A percentile compares a stretch with the other conserved stretches of the same genome.
These are phyloP conservation scores for Carallia brachiata DNA, from an alignment of 345 rosid species.

Conservation along the genomic window DNA sequence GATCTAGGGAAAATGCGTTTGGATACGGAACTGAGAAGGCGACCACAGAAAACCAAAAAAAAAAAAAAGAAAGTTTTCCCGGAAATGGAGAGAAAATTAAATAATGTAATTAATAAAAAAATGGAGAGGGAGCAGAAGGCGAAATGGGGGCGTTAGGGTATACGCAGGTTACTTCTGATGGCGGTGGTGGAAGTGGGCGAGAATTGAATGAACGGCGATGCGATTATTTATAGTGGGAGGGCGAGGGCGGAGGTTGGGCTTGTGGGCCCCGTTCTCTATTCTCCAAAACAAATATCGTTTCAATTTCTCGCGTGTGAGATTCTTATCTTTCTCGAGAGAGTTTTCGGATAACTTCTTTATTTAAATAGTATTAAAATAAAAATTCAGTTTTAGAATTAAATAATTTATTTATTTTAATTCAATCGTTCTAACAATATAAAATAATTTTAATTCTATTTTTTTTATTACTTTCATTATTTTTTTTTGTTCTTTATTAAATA, in stretches of 20 bases:
- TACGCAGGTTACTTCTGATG: too few species aligned
- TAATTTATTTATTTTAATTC: too few species aligned
- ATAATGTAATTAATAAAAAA: not conserved
- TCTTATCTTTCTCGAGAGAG: too few species aligned
- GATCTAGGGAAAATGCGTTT: constrained; percentile 6
- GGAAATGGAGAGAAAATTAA: constrained; percentile 21
- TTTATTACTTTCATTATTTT: too few species aligned
- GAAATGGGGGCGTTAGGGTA: too few species aligned
- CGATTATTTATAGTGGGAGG: constrained; percentile 43
- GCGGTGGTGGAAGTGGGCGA: constrained; percentile 44
- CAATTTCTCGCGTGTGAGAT: constrained; percentile 15
- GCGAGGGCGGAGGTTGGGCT: constrained; percentile 7
- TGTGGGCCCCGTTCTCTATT: constrained; percentile 20
- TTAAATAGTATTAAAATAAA: too few species aligned
- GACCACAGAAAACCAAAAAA: not conserved
- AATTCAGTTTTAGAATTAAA: too few species aligned
- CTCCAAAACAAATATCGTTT: constrained; percentile 17
- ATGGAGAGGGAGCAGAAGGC: too few species aligned
- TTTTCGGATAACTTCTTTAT: too few species aligned
- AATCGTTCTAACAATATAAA: too few species aligned
- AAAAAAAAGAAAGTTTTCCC: constrained; percentile 6
- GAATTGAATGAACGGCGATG: constrained; percentile 46
- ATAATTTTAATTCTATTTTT: too few species aligned
- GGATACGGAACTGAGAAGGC: not conserved
- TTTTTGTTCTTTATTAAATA: too few species aligned